Evolutionary conservation across 2,329 filamentous ascomycete species (phyloP).

Genomic region (Ophidiomyces ophidiicola): DNA sequence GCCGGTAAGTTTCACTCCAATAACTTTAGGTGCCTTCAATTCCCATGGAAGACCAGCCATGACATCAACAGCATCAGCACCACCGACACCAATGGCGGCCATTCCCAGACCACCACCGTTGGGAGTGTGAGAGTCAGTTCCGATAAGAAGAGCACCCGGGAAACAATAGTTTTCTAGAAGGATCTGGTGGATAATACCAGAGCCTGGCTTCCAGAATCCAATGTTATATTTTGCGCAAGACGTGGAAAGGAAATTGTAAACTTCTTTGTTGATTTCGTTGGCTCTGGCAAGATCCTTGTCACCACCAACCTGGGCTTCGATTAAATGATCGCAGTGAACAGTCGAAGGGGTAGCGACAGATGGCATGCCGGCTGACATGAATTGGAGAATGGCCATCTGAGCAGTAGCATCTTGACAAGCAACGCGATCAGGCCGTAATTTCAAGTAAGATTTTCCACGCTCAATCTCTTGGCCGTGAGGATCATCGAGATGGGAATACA

Average conservation of each 20-base stretch:
- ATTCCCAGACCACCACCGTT: constrained; percentile 95
- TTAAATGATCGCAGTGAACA: constrained; percentile 98
- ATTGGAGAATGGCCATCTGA: constrained; percentile 99
- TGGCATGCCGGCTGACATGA: constrained; percentile 98
- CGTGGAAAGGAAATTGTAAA: constrained; percentile 90
- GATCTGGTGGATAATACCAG: constrained; percentile 99
- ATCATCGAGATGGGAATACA: constrained; percentile 97
- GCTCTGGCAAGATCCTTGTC: constrained; percentile 87
- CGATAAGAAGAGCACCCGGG: constrained; percentile 94
- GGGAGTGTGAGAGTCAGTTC: constrained; percentile 94
- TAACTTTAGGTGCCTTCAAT: constrained; percentile 91
- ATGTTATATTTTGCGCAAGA: constrained; percentile 99
- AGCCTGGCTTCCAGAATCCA: constrained; percentile 97
- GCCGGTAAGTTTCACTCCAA: constrained; percentile 91
- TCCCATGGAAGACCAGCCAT: constrained; percentile 98
- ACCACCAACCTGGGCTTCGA: constrained; percentile 90
- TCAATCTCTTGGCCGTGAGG: constrained; percentile 92
- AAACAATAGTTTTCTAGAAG: constrained; percentile 98
- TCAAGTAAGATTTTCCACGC: constrained; percentile 90
- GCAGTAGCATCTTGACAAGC: constrained; percentile 99
- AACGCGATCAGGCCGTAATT: constrained; percentile 91
- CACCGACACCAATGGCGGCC: constrained; percentile 89
- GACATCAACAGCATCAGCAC: constrained; percentile 96
- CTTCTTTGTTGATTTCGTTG: constrained; percentile 92
- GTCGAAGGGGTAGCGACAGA: constrained; percentile 87